Base-by-base conservation (phyloP, 2,329 filamentous ascomycete genomes). In the Fusarium anguioides region DNA sequence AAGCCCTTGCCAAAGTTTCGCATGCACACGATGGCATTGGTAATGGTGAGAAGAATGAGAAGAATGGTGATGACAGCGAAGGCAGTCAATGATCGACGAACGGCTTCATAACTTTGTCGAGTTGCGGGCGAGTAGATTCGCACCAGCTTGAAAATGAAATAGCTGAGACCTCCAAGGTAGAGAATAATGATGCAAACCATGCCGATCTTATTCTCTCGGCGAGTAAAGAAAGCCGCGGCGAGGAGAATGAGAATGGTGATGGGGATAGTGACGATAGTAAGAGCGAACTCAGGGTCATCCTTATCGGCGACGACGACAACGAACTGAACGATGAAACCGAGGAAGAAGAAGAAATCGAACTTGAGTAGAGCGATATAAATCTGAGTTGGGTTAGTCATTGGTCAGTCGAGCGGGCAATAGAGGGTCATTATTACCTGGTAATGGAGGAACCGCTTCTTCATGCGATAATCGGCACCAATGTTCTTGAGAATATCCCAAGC, bases 261-360 rank as follows among this genome's bases (percentile, higher is more conserved):
- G 29, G 94, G 94, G 51, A 99, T 91, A 24, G 95, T 96, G 63
- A 91, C 92, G 45, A 96, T 89, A 9, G 96, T 99, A 50, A 98
- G 84, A 53, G 87, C 91, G 72, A 96, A 93, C 78, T 99, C 96
- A 72, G 88, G 83, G 64, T 90, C 86, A 45, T 86, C 85, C 61
- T 83, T 86, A 41, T 84, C 83, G 41, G 87, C 90, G 60, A 99
- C 94, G 60, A 98, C 91, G 72, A 99, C 95, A 52, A 98, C 87
- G 79, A 99, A 99, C 76, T 99, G 96, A 44, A 99, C 93, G 8
- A 96, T 98, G 79, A 99, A 99, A 53, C 95, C 96, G 48, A 99
- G 88, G 85, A 99, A 99, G 84, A 99, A 98, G 88, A 99, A 99
- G 81, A 99, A 98, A 81, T 99, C 96, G 78, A 99, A 99, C 80